These are phyloP conservation scores for Saturnispora kantuleensis DNA, from an alignment of 805 yeast genomes.

Conservation along the genomic window DNA sequence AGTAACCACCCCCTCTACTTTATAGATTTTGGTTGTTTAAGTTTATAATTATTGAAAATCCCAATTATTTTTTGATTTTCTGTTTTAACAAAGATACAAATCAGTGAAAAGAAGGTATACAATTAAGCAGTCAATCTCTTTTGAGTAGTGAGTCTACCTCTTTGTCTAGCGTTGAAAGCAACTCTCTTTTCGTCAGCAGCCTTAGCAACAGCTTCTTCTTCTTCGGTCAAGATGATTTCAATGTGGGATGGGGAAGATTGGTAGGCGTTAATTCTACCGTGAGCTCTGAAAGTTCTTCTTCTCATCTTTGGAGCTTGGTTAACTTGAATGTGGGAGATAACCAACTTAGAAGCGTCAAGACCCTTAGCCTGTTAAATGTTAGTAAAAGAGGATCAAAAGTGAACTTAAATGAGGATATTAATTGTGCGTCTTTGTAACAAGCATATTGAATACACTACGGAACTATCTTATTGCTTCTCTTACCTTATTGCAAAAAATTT, in stretches of 20 bases:
- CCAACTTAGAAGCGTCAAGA: conserved; percentile 88
- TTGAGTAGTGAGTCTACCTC: conserved; percentile 82
- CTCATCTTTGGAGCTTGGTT: conserved; percentile 99
- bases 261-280: conserved; percentile 99
- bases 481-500: background rate
- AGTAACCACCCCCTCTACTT: background rate
- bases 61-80: background rate
- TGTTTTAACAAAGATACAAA: conserved; percentile 7
- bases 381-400: conserved; percentile 9
- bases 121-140: conserved; percentile 60
- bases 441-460: background rate
- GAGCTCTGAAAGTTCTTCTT: conserved; percentile 99
- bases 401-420: background rate
- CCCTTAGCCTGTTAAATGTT: conserved; percentile 63
- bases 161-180: conserved; percentile 84
- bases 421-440: background rate
- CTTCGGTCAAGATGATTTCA: conserved; percentile 94
- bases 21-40: background rate
- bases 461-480: too few relatives aligned
- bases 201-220: conserved; percentile 87
- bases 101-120: conserved; percentile 11
- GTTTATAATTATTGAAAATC: background rate
- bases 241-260: conserved; percentile 98
- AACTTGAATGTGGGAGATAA: conserved; percentile 97
- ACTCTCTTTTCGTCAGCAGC: conserved; percentile 45